A percentile compares a stretch with the other conserved stretches of the same genome.
phyloP scores from a whole-genome alignment of 1,284 basidiomycete species.

The Cutaneotrichosporon spelunceum region DNA sequence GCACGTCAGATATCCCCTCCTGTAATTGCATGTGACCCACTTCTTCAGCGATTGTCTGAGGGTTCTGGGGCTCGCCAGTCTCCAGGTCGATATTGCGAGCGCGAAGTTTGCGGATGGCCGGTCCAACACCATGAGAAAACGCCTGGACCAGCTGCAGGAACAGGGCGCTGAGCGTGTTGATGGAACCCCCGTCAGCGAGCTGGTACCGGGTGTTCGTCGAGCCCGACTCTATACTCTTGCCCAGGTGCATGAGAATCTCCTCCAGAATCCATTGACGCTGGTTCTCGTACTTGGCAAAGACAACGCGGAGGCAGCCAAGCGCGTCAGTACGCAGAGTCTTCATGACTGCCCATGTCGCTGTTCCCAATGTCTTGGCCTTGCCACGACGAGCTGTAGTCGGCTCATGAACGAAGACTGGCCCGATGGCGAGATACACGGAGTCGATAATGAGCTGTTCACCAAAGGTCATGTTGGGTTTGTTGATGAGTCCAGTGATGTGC shows the following conservation, averaged over 20 bases:
- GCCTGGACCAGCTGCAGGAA: constrained; percentile 94
- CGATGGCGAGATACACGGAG: constrained; percentile 84
- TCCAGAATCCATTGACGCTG: constrained; percentile 95
- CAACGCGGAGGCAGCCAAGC: constrained; percentile 74
- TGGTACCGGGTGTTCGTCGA: constrained; percentile 80
- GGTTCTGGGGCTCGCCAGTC: constrained; percentile 29
- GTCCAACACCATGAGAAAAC: constrained; percentile 70
- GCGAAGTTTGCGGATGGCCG: constrained; percentile 42
- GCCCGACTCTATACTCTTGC: constrained; percentile 83
- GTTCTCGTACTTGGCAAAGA: constrained; percentile 82
- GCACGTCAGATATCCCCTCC: background rate
- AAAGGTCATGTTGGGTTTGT: constrained; percentile 61
- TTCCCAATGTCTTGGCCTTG: constrained; percentile 57
- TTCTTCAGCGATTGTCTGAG: constrained; percentile 11
- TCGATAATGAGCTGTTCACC: constrained; percentile 84
- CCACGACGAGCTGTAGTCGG: constrained; percentile 52
- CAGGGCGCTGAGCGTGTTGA: constrained; percentile 86
- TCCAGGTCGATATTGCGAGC: constrained; percentile 61
- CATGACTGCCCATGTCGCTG: constrained; percentile 56
- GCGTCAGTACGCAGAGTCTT: constrained; percentile 76
- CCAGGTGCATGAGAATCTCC: constrained; percentile 83
- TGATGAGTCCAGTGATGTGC: constrained; percentile 49
- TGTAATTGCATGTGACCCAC: background rate
- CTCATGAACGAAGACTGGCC: constrained; percentile 84
- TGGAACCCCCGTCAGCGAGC: constrained; percentile 62